phyloP scores from a whole-genome alignment of 306 rosid species.

The Dryas drummondii region DNA sequence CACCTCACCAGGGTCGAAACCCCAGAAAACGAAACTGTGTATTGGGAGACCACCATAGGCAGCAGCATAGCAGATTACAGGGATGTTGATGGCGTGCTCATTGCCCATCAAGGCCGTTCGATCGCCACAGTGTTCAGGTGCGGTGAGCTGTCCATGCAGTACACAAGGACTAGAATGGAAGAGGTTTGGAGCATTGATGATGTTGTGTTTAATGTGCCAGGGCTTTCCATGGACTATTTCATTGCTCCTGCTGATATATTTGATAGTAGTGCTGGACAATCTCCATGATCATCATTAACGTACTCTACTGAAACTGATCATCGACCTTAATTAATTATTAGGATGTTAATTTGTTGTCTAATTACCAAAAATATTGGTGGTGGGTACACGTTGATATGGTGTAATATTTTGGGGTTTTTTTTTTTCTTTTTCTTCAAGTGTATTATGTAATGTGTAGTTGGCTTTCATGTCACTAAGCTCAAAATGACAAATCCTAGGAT shows the following conservation, averaged over 20 bases:
- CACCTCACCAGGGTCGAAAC: slow-evolving; percentile 82
- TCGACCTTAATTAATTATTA: slow-evolving; percentile 16
- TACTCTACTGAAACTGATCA: neutral
- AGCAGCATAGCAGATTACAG: slow-evolving; percentile 82
- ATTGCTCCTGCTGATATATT: slow-evolving; percentile 85
- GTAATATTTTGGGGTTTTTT: slow-evolving; percentile 9
- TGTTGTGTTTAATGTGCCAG: slow-evolving; percentile 85
- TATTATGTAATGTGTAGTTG: slow-evolving; percentile 3
- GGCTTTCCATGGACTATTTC: slow-evolving; percentile 83
- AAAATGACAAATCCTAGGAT: slow-evolving; percentile 18
- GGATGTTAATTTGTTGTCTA: slow-evolving; percentile 17
- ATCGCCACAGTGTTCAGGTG: slow-evolving; percentile 85
- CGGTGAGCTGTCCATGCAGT: slow-evolving; percentile 71
- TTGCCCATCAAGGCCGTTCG: slow-evolving; percentile 90
- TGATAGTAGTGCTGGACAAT: slow-evolving; percentile 38
- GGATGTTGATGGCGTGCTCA: slow-evolving; percentile 71
- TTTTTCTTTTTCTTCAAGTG: neutral
- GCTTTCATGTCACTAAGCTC: slow-evolving; percentile 8
- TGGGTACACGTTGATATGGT: slow-evolving; percentile 19
- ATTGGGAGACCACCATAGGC: slow-evolving; percentile 96
- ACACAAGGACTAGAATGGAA: slow-evolving; percentile 86
- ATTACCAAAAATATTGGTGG: slow-evolving; percentile 14
- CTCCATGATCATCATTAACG: slow-evolving; percentile 38
- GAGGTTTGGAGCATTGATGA: slow-evolving; percentile 93
- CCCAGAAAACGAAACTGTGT: slow-evolving; percentile 54